Evolutionary conservation across 192 early-diverging fungal genomes (phyloP), one percentile per base, ranked within the genome.

Genomic region (Fimicolochytrium jonesii): DNA sequence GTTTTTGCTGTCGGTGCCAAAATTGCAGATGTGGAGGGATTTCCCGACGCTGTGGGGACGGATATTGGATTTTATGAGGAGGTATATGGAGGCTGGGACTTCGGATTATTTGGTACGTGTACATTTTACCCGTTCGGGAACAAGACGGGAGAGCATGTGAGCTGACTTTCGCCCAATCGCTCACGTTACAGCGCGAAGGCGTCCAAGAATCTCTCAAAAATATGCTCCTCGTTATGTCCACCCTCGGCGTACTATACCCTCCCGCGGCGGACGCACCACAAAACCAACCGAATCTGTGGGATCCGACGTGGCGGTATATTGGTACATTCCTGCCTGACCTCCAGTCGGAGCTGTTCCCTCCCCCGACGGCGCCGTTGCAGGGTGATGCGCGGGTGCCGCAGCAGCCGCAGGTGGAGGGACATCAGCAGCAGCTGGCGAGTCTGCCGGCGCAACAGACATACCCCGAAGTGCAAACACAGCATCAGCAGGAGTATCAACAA

Each of bases 201-300:
- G 81, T 92, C 6, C 70, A 77, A 0, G 90, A 92, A 64, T 82
- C 82, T 11, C 60, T 92, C 28, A 92, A 92, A 67, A 92, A 92
- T 69, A 86, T 90, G 78, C 67, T 92, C 17, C 75, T 91, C 6
- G 89, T 92, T 6, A 84, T 92, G 85, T 84, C 82, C 13, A 82
- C 87, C 0, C 87, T 88, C 9, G 86, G 84, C 29, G 72, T 81
- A 6, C 84, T 91, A 56, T 57, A 77, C 26, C 56, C 68, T 7
- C n/a, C n/a, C n/a, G n/a, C n/a, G n/a, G n/a, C n/a, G n/a, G n/a
- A n/a, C n/a, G 11, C 20, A 4, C 70, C 41, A 15, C 50, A 59
- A 32, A 39, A 56, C 41, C 34, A 33, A 67, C 77, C 77, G 31
- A 76, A 80, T 49, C 67, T 90, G 18, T 90, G 90, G 89, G 72